Evolutionary conservation across 2,329 filamentous ascomycete genomes (phyloP).

Genomic region (Stagonosporopsis cucurbitacearum): DNA sequence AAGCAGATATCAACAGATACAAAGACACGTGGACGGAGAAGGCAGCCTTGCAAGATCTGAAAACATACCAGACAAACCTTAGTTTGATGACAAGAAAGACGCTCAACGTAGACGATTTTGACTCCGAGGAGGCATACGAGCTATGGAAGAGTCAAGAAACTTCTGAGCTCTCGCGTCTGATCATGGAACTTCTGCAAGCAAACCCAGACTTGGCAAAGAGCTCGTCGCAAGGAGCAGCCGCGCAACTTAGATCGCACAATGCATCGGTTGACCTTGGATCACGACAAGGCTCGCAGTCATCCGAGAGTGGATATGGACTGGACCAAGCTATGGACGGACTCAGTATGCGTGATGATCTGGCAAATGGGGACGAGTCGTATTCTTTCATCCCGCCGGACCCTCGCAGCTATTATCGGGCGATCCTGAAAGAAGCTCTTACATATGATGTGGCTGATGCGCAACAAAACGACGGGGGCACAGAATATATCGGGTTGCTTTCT

Average conservation of each 20-base stretch:
- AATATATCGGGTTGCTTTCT: conserved; percentile 64
- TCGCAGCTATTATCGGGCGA: conserved; percentile 80
- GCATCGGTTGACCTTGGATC: conserved; percentile 51
- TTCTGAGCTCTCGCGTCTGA: conserved; percentile 88
- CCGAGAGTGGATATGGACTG: conserved; percentile 59
- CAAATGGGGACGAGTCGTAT: conserved; percentile 69
- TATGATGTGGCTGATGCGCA: conserved; percentile 63
- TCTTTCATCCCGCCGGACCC: conserved; percentile 90
- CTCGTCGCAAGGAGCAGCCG: conserved; percentile 66
- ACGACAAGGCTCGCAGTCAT: conserved; percentile 54
- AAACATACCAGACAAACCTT: conserved; percentile 88
- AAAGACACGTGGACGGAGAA: conserved; percentile 87
- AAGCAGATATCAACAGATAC: conserved; percentile 85
- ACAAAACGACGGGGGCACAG: conserved; percentile 54
- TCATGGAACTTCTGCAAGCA: conserved; percentile 85
- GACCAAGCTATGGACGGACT: conserved; percentile 74
- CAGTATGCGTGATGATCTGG: conserved; percentile 61
- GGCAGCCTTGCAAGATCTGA: conserved; percentile 87
- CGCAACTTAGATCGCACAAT: conserved; percentile 60
- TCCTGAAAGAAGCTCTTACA: conserved; percentile 76
- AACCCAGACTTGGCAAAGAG: conserved; percentile 85
- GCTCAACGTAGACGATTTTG: conserved; percentile 84
- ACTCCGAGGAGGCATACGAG: conserved; percentile 84
- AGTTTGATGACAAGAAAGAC: conserved; percentile 80
- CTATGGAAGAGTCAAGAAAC: conserved; percentile 90